A percentile compares a stretch with the other conserved stretches of the same genome.
Evolutionary conservation across 179 eudicot species (phyloP).

Genomic region (Heliamphora pulchella): DNA sequence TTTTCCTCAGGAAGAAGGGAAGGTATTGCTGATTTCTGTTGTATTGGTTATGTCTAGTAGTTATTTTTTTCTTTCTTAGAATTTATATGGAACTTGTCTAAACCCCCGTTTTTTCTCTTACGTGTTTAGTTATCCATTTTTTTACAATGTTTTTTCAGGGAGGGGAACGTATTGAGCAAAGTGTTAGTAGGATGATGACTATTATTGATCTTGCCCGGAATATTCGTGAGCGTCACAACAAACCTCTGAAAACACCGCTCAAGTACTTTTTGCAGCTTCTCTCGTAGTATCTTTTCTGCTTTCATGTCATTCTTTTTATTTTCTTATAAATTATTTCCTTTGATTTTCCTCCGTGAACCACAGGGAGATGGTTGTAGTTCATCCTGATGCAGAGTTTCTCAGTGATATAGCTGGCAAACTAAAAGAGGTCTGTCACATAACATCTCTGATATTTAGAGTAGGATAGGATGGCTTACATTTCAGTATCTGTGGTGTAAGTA

Average conservation of each 20-base stretch:
- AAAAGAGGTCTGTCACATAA: constrained; percentile 53
- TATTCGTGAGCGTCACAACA: constrained; percentile 95
- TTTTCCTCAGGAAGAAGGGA: constrained; percentile 79
- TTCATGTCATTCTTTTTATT: not conserved
- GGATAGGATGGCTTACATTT: not conserved
- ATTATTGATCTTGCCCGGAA: constrained; percentile 89
- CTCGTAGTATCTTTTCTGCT: not conserved
- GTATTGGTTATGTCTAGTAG: not conserved
- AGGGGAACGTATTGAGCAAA: constrained; percentile 85
- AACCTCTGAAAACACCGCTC: constrained; percentile 92
- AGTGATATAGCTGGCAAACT: constrained; percentile 82
- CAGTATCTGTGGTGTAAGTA: not conserved
- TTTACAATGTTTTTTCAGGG: constrained; percentile 34
- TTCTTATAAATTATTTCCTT: not conserved
- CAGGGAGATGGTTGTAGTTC: constrained; percentile 97
- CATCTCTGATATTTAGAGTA: not conserved
- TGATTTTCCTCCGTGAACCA: constrained; percentile 13
- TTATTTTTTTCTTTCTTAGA: not conserved
- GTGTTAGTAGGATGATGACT: constrained; percentile 89
- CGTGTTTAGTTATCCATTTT: not conserved
- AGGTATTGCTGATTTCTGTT: constrained; percentile 31
- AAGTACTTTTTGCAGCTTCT: constrained; percentile 34
- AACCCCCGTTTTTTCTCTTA: not conserved
- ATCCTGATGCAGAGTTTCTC: constrained; percentile 82
- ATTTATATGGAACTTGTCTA: not conserved